Percentiles rank a stretch among this genome's conserved stretches.
Conservation (phyloP, 805 yeast genomes). For the Blastobotrys americana region DNA sequence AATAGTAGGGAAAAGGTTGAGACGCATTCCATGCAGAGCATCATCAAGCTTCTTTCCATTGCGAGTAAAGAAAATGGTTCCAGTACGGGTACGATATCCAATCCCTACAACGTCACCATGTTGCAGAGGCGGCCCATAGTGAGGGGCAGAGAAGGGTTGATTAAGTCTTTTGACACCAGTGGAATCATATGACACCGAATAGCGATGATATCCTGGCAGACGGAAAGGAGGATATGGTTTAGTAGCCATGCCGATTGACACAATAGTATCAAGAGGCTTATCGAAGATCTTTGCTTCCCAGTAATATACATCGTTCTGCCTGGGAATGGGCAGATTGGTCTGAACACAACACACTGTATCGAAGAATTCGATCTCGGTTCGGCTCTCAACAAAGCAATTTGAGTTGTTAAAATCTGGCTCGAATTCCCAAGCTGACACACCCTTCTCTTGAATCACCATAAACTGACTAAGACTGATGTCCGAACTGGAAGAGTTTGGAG, state of each 20-base stretch:
- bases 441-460: slow-evolving; percentile 73
- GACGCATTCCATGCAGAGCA: slow-evolving; percentile 61
- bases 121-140: slow-evolving; percentile 43
- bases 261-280: slow-evolving; percentile 38
- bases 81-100: slow-evolving; percentile 75
- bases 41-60: slow-evolving; percentile 90
- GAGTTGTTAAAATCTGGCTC: slow-evolving; percentile 41
- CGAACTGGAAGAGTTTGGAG: slow-evolving; percentile 38
- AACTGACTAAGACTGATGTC: slow-evolving; percentile 49
- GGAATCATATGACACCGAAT: slow-evolving; percentile 83
- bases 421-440: slow-evolving; percentile 87
- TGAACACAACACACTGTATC: slow-evolving; percentile 60
- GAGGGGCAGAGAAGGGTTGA: slow-evolving; percentile 54
- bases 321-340: slow-evolving; percentile 81
- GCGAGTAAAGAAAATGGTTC: slow-evolving; percentile 86
- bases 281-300: slow-evolving; percentile 82
- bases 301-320: slow-evolving; percentile 76
- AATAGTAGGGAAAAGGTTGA: slow-evolving; percentile 75
- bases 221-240: slow-evolving; percentile 92
- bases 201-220: slow-evolving; percentile 84
- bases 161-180: slow-evolving; percentile 72
- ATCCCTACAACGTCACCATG: slow-evolving; percentile 92
- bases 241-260: slow-evolving; percentile 75
- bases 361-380: slow-evolving; percentile 44
- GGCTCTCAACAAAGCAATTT: slow-evolving; percentile 57